phyloP scores from a whole-genome alignment of 2,329 filamentous ascomycete species.

The Cordyceps cicadae region DNA sequence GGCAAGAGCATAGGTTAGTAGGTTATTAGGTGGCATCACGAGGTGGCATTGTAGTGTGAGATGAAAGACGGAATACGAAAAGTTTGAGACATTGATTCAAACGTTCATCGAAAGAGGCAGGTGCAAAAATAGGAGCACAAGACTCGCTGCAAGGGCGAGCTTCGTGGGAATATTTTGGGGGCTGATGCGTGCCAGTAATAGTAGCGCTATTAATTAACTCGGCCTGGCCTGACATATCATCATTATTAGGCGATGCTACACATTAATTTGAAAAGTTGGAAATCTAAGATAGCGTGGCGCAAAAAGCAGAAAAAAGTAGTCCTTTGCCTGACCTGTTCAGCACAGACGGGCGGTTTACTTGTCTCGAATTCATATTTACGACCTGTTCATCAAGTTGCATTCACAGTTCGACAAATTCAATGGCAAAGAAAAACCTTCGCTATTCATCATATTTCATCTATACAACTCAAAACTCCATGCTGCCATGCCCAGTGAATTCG shows the following conservation, averaged over 20 bases:
- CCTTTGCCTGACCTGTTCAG: too few relatives aligned
- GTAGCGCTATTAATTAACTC: too few relatives aligned
- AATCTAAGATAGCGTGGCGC: too few relatives aligned
- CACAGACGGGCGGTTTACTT: too few relatives aligned
- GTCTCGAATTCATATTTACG: background rate
- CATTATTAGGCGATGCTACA: too few relatives aligned
- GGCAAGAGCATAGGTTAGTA: background rate
- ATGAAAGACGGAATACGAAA: background rate
- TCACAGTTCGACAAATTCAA: background rate
- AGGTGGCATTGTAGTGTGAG: background rate
- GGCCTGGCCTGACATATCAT: too few relatives aligned
- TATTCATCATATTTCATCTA: background rate
- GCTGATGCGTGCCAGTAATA: background rate
- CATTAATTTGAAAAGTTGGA: too few relatives aligned
- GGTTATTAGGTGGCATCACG: too few relatives aligned
- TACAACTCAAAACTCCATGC: background rate
- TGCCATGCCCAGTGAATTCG: background rate
- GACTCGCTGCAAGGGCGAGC: background rate
- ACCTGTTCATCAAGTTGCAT: background rate
- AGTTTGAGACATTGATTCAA: background rate
- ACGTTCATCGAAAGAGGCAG: background rate
- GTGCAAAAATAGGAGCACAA: constrained; percentile 2
- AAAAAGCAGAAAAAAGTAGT: too few relatives aligned
- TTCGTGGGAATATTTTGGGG: background rate
- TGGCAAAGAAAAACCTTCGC: background rate